Conservation (phyloP, 2,329 filamentous ascomycete genomes). For the Penicillium capsulatum region DNA sequence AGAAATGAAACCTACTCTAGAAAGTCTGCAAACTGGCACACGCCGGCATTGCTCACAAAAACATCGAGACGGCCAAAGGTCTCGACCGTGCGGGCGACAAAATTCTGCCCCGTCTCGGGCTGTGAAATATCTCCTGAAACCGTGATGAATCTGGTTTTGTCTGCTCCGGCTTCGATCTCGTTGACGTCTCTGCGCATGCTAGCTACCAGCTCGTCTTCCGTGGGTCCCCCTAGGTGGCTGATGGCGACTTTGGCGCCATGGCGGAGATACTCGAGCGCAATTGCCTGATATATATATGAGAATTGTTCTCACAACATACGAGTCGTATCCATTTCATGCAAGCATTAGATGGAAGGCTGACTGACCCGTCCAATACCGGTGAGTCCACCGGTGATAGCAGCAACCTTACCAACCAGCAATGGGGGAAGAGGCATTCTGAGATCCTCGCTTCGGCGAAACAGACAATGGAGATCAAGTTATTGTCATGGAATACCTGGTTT, state of each 20-base stretch:
- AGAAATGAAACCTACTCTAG: constrained; percentile 53
- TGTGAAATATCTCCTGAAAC: constrained; percentile 73
- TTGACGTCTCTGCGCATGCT: constrained; percentile 29
- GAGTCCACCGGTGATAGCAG: constrained; percentile 80
- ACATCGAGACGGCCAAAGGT: constrained; percentile 59
- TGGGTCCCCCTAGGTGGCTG: constrained; percentile 63
- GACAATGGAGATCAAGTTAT: too few relatives aligned
- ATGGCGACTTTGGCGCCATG: constrained; percentile 76
- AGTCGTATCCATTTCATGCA: too few relatives aligned
- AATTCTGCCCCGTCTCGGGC: constrained; percentile 63
- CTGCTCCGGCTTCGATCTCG: constrained; percentile 22
- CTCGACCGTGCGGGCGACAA: constrained; percentile 64
- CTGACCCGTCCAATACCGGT: constrained; percentile 72
- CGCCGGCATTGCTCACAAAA: constrained; percentile 82
- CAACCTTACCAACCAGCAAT: constrained; percentile 69
- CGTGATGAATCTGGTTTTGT: constrained; percentile 53
- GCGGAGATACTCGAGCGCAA: constrained; percentile 70
- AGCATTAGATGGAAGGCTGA: neutral
- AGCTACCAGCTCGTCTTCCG: constrained; percentile 30
- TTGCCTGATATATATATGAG: constrained; percentile 50
- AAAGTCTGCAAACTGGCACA: constrained; percentile 86
- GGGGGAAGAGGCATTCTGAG: constrained; percentile 31
- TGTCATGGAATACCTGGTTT: too few relatives aligned
- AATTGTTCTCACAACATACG: too few relatives aligned
- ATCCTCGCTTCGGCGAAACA: too few relatives aligned